These are phyloP conservation scores for Agarophyton chilense DNA, from an alignment of 23 red algal genomes.

Conservation along the genomic window DNA sequence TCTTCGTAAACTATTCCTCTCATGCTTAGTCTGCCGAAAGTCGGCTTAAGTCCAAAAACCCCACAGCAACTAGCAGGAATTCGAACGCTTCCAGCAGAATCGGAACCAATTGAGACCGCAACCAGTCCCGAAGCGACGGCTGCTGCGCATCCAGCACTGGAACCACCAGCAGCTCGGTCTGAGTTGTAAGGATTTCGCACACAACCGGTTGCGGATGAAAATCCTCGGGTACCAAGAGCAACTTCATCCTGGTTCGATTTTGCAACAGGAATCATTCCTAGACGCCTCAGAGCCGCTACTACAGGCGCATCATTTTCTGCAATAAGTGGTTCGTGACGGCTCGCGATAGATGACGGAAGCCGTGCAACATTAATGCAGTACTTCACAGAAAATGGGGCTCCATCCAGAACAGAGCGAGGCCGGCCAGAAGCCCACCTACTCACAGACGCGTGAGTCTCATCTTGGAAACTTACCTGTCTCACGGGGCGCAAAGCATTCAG, in stretches of 20 bases:
- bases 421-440: conserved; percentile 17
- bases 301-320: conserved; percentile 29
- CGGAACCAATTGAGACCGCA: conserved; percentile 62
- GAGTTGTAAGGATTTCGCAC: conserved; percentile 39
- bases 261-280: conserved; percentile 66
- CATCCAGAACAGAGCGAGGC: conserved; percentile 71
- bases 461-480: neutral
- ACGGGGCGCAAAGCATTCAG: conserved; percentile 1
- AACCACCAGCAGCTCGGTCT: conserved; percentile 63
- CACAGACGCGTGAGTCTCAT: conserved; percentile 14
- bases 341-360: conserved; percentile 29
- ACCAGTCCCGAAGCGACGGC: conserved; percentile 72
- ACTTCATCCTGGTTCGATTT: conserved; percentile 78
- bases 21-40: conserved; percentile 36
- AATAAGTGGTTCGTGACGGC: neutral
- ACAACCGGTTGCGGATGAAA: conserved; percentile 11
- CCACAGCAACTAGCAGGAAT: conserved; percentile 72
- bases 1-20: conserved; percentile 29
- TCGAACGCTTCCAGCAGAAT: conserved; percentile 81
- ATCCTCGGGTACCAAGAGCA: conserved; percentile 55
- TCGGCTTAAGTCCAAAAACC: conserved; percentile 74
- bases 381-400: conserved; percentile 75
- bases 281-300: conserved; percentile 24
- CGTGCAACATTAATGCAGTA: conserved; percentile 46
- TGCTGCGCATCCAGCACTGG: conserved; percentile 69